Evolutionary conservation across 257 asterid species (phyloP).

Genomic region (Verbena officinalis): DNA sequence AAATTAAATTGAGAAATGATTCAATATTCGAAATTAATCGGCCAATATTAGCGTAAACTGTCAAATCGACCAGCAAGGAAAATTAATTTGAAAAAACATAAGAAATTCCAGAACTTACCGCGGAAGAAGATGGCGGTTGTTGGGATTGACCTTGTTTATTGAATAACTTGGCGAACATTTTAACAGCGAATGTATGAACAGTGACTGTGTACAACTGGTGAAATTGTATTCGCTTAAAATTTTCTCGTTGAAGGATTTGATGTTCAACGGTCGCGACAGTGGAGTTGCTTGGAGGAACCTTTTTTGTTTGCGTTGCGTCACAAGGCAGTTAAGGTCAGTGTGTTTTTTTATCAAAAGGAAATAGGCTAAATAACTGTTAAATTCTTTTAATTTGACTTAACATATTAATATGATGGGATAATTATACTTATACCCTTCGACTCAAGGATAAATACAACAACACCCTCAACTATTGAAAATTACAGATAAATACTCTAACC

Average conservation of each 20-base stretch:
- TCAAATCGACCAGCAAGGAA: constrained; percentile 1
- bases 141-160: constrained; percentile 43
- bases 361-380: background rate
- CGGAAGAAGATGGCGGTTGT: constrained; percentile 38
- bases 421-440: too few relatives aligned
- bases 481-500: too few relatives aligned
- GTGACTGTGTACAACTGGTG: constrained; percentile 19
- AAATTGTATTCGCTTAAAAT: constrained; percentile 7
- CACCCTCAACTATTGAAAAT: too few relatives aligned
- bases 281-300: background rate
- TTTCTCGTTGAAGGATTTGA: background rate
- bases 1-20: constrained; percentile 7
- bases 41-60: background rate
- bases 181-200: constrained; percentile 28
- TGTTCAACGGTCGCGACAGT: constrained; percentile 8
- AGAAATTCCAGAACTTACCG: constrained; percentile 45
- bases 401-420: too few relatives aligned
- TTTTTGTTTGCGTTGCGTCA: background rate
- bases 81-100: background rate
- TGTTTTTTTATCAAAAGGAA: too few relatives aligned
- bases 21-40: background rate
- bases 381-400: too few relatives aligned
- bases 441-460: too few relatives aligned
- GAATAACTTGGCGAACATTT: constrained; percentile 61
- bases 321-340: background rate